Evolutionary conservation across 108 stramenopile species (phyloP).

Genomic region (Cyclostephanos tholiformis): DNA sequence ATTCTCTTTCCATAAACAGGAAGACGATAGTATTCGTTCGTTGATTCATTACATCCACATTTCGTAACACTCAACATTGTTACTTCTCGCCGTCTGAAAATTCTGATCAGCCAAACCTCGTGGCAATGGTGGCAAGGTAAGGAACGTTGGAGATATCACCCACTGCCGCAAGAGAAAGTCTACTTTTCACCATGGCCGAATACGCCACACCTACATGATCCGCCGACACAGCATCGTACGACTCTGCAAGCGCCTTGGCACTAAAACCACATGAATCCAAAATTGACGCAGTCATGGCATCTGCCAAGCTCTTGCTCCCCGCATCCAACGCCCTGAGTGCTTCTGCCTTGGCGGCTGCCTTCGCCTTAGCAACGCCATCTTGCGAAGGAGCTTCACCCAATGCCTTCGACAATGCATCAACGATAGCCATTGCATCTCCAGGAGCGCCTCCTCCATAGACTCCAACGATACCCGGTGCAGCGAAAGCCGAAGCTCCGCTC

Average conservation of each 20-base stretch:
- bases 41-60: neutral
- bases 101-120: conserved; percentile 42
- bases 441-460: conserved; percentile 72
- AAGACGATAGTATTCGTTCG: neutral
- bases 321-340: conserved; percentile 72
- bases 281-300: conserved; percentile 78
- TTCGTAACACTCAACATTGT: neutral
- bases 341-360: conserved; percentile 78
- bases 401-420: conserved; percentile 62
- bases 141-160: conserved; percentile 80
- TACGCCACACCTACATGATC: conserved; percentile 62
- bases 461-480: conserved; percentile 71
- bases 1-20: too few relatives aligned
- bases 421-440: conserved; percentile 49
- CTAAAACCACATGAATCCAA: conserved; percentile 71
- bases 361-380: conserved; percentile 68
- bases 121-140: conserved; percentile 75
- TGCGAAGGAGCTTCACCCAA: conserved; percentile 52
- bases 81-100: neutral
- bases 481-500: conserved; percentile 58
- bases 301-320: conserved; percentile 75
- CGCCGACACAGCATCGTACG: conserved; percentile 71
- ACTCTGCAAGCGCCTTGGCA: conserved; percentile 56
- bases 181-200: conserved; percentile 68
- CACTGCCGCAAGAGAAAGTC: conserved; percentile 78